Conservation (phyloP, 768 basidiomycete genomes). For the Suillus variegatus region DNA sequence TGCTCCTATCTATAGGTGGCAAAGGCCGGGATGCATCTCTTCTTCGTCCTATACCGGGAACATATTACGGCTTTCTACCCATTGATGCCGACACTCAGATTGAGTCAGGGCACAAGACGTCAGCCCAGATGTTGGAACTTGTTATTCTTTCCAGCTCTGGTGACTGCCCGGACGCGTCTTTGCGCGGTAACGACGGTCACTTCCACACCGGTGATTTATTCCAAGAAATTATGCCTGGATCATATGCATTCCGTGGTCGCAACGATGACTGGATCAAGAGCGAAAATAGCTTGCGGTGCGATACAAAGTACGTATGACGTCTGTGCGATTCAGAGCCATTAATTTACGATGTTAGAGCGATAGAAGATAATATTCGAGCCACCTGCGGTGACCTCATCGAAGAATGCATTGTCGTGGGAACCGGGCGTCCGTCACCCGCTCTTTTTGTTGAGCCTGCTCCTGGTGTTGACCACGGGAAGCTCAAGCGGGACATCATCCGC, state of each 20-base stretch:
- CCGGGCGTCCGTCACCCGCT: conserved; percentile 72
- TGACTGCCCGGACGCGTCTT: conserved; percentile 64
- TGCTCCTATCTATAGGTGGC: conserved; percentile 62
- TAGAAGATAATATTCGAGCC: conserved; percentile 73
- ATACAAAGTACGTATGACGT: conserved; percentile 55
- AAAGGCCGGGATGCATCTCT: conserved; percentile 50
- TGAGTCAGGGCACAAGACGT: conserved; percentile 53
- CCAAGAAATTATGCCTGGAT: conserved; percentile 57
- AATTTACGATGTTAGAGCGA: conserved; percentile 45
- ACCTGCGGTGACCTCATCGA: conserved; percentile 66
- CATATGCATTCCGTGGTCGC: conserved; percentile 67
- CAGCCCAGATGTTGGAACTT: conserved; percentile 60
- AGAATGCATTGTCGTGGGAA: conserved; percentile 77
- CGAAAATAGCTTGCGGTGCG: conserved; percentile 75
- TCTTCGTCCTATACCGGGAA: conserved; percentile 60
- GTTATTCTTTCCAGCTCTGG: conserved; percentile 67
- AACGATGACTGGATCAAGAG: conserved; percentile 89
- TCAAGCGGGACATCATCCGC: conserved; percentile 72
- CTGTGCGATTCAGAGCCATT: neutral
- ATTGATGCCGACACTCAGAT: conserved; percentile 40
- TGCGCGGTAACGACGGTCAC: conserved; percentile 64
- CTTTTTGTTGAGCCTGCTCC: conserved; percentile 70
- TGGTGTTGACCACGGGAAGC: conserved; percentile 53
- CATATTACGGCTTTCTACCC: conserved; percentile 68
- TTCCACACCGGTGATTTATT: conserved; percentile 87